Percentiles rank a stretch among this genome's conserved stretches.
Conservation (phyloP, 331 rosid genomes). For the Erythrophleum ivorense region DNA sequence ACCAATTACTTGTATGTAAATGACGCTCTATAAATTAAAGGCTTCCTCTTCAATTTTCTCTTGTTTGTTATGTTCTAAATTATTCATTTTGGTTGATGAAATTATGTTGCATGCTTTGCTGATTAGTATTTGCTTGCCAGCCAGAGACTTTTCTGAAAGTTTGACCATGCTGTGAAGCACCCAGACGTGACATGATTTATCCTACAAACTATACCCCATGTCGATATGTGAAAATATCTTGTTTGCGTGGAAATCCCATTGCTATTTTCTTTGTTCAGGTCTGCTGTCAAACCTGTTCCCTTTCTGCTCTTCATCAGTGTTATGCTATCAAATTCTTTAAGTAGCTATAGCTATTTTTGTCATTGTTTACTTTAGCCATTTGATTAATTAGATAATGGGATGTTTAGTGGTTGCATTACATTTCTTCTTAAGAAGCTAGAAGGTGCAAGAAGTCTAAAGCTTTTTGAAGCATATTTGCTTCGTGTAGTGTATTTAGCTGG, state of each 20-base stretch:
- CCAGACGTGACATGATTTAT: slow-evolving; percentile 86
- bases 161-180: slow-evolving; percentile 95
- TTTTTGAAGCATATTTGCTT: neutral
- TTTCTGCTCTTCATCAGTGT: slow-evolving; percentile 12
- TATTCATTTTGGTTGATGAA: slow-evolving; percentile 32
- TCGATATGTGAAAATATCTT: slow-evolving; percentile 85
- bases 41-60: slow-evolving; percentile 28
- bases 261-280: slow-evolving; percentile 96
- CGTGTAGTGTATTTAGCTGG: no score
- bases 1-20: slow-evolving; percentile 27
- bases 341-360: neutral
- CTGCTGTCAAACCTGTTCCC: neutral
- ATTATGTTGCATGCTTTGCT: slow-evolving; percentile 2
- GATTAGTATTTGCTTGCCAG: slow-evolving; percentile 55
- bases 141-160: slow-evolving; percentile 93
- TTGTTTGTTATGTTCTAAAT: slow-evolving; percentile 16
- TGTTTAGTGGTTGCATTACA: neutral
- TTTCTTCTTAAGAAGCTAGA: slow-evolving; percentile 4
- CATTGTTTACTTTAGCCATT: no score
- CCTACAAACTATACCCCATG: slow-evolving; percentile 94
- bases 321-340: neutral
- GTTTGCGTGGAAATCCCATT: slow-evolving; percentile 96
- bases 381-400: no score
- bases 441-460: neutral
- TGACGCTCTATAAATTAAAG: slow-evolving; percentile 13